phyloP scores from a whole-genome alignment of 169 alveolate species.

The Plasmodium reichenowi region DNA sequence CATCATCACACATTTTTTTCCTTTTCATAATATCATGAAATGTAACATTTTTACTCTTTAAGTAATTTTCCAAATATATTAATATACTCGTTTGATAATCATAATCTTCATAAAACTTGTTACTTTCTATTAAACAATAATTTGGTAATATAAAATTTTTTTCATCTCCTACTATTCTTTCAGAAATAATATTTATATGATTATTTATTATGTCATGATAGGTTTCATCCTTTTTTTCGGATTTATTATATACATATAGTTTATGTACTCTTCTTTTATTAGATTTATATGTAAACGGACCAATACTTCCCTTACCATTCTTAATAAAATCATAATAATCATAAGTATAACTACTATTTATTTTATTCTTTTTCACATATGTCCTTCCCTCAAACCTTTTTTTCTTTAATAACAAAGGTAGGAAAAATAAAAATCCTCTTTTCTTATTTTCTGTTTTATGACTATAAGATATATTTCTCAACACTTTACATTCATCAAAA shows the following conservation, averaged over 20 bases:
- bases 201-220: constrained; percentile 27
- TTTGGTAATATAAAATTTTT: constrained; percentile 19
- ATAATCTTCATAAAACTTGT: constrained; percentile 36
- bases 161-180: constrained; percentile 17
- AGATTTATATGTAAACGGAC: background rate
- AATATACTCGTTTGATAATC: constrained; percentile 59
- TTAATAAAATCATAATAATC: background rate
- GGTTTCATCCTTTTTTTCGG: background rate
- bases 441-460: background rate
- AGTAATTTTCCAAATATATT: constrained; percentile 24
- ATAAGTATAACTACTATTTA: too few relatives aligned
- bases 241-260: too few relatives aligned
- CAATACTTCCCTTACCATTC: background rate
- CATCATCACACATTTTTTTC: background rate
- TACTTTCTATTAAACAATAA: constrained; percentile 46
- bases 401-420: constrained; percentile 3
- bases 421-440: background rate
- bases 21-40: background rate
- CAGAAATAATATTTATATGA: constrained; percentile 8
- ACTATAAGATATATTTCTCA: background rate
- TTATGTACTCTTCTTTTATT: background rate
- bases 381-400: background rate
- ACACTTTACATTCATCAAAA: background rate
- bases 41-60: background rate
- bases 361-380: background rate